Percentiles rank a stretch among this genome's conserved stretches.
Evolutionary conservation across 2,329 filamentous ascomycete genomes (phyloP).

Genomic region (Fusarium albosuccineum): DNA sequence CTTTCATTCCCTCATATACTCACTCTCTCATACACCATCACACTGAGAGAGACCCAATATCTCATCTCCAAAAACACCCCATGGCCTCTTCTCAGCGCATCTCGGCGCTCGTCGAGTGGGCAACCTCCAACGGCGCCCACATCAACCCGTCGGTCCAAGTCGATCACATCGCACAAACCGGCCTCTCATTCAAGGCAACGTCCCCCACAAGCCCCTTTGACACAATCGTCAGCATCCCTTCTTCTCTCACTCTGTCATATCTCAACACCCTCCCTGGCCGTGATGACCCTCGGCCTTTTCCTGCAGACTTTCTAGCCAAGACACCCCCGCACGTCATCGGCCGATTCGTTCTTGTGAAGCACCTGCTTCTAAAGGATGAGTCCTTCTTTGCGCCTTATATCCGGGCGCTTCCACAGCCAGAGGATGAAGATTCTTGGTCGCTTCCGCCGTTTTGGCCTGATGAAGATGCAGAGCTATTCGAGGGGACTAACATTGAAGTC

Average conservation of each 20-base stretch:
- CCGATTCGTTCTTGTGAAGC: constrained; percentile 77
- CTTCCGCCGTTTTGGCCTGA: constrained; percentile 74
- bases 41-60: background rate
- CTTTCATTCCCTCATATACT: constrained; percentile 1
- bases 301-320: constrained; percentile 61
- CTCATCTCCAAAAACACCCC: background rate
- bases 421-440: constrained; percentile 62
- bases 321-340: constrained; percentile 71
- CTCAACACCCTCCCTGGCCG: constrained; percentile 62
- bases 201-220: constrained; percentile 54
- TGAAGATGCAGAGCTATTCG: constrained; percentile 69
- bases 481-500: constrained; percentile 66
- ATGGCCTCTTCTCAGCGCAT: constrained; percentile 41
- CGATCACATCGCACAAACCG: constrained; percentile 63
- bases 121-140: constrained; percentile 57
- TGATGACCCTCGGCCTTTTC: constrained; percentile 54
- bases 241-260: constrained; percentile 69
- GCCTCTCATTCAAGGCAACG: constrained; percentile 67
- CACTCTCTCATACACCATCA: background rate
- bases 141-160: constrained; percentile 67
- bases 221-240: constrained; percentile 65
- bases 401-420: constrained; percentile 72
- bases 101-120: constrained; percentile 62
- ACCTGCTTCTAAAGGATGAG: constrained; percentile 68
- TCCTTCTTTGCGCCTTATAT: constrained; percentile 81